Evolutionary conservation across 2,329 filamentous ascomycete genomes (phyloP), one percentile per base, ranked within the genome.

Genomic region (Leptographium procerum): DNA sequence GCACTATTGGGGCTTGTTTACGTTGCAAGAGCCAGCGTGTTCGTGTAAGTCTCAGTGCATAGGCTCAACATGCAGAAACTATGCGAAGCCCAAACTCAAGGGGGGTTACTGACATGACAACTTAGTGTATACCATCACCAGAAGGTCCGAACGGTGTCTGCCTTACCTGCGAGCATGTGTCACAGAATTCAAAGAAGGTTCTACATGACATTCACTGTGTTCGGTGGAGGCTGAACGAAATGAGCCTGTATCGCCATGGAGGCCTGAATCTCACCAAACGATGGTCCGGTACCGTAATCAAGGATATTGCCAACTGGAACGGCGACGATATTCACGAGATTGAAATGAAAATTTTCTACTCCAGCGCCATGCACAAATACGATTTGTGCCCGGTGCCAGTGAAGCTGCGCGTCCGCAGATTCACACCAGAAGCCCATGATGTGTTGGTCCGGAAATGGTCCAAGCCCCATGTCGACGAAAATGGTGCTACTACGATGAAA

Each of bases 191-290:
- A 0, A 74, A 73, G 45, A 80, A 77, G 61, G 74, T 75, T 2
- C 72, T 80, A 6, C 77, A 80, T 57, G 67, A 69, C 28, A 64
- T 75, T 5, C 70, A 71, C 0, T 81, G 78, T 58, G 64, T 70
- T 16, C 72, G 77, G 14, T 71, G 68, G 61, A 76, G 74, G 61
- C 66, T 80, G 13, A 71, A 69, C 28, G 70, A 75, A 10, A 67
- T 73, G 19, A 62, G 67, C 1, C 64, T 77, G 4, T 75, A 71
- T 60, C 76, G 77, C n/a, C 64, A 65, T 1, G 72, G 74, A 5
- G 75, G 75, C 1, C 68, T 79, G 16, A 64, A 68, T 2, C 68
- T 79, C 29, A 81, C 78, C 0, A 60, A 63, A 3, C 70, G 76
- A 26, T 79, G 75, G 73, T 52, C 62, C 1, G 73, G 72, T 7